These are phyloP conservation scores for Penicillium sp. DNA, from an alignment of 2,329 filamentous ascomycete genomes.

Conservation along the genomic window DNA sequence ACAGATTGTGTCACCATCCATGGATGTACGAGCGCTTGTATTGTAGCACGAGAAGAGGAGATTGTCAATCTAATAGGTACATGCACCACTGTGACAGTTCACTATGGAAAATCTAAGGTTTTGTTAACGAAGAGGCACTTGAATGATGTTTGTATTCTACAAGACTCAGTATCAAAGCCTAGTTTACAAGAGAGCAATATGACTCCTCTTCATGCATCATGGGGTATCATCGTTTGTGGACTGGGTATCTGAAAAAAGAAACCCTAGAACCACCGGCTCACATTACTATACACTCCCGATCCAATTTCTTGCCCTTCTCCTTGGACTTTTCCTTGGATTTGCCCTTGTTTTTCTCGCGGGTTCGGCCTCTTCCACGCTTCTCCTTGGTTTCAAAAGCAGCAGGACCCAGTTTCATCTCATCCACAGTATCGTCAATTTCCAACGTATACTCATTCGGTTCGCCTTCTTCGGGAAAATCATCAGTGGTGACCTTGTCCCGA, in stretches of 20 bases:
- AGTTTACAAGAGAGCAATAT: not conserved
- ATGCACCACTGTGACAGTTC: not conserved
- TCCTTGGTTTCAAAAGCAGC: slow-evolving; percentile 25
- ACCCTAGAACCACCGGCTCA: slow-evolving; percentile 21
- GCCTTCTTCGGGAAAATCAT: slow-evolving; percentile 26
- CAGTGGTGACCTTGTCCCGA: slow-evolving; percentile 32
- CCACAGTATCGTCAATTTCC: slow-evolving; percentile 21
- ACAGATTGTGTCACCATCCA: not conserved
- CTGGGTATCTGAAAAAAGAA: slow-evolving; percentile 11
- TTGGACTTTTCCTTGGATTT: slow-evolving; percentile 37
- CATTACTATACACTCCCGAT: slow-evolving; percentile 49
- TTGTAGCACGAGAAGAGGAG: not conserved
- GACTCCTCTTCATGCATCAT: slow-evolving; percentile 1
- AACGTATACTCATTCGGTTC: slow-evolving; percentile 27
- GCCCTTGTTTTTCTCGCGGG: slow-evolving; percentile 22
- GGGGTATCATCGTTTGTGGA: slow-evolving; percentile 7
- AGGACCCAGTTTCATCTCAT: slow-evolving; percentile 17
- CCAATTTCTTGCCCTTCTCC: slow-evolving; percentile 40
- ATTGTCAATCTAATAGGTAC: not conserved
- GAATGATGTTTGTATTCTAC: too few relatives aligned
- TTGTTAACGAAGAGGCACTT: too few relatives aligned
- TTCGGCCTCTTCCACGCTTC: slow-evolving; percentile 23
- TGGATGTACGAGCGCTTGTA: not conserved
- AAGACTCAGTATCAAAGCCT: not conserved
- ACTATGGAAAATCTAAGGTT: too few relatives aligned